Percentiles rank a stretch among this genome's conserved stretches.
Evolutionary conservation across 306 rosid species (phyloP).

Genomic region (Luffa acutangula): DNA sequence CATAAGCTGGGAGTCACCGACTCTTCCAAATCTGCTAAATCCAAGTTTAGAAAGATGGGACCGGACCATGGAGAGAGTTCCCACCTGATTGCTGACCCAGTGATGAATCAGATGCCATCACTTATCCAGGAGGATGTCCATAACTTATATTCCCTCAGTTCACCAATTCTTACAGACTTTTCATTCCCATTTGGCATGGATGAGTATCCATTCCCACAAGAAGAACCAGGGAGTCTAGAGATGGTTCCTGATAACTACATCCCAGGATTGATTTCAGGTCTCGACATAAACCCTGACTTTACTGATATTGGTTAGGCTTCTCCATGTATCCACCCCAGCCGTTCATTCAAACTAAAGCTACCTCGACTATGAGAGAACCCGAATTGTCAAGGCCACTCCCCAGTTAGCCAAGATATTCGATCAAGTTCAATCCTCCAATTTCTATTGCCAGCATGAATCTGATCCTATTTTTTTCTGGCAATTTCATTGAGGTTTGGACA

Average conservation of each 20-base stretch:
- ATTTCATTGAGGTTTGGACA: neutral
- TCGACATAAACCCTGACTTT: slow-evolving; percentile 53
- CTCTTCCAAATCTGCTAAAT: slow-evolving; percentile 44
- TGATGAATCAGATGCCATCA: slow-evolving; percentile 20
- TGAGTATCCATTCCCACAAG: slow-evolving; percentile 19
- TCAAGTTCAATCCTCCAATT: neutral
- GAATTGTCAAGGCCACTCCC: neutral
- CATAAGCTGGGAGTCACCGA: slow-evolving; percentile 42
- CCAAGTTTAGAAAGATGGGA: slow-evolving; percentile 44
- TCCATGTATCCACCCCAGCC: neutral
- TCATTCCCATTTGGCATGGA: slow-evolving; percentile 18
- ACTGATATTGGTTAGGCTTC: slow-evolving; percentile 45
- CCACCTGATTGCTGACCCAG: slow-evolving; percentile 28
- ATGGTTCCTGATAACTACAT: slow-evolving; percentile 33
- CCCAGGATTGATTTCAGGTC: slow-evolving; percentile 42
- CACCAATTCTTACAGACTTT: slow-evolving; percentile 21
- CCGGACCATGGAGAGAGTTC: slow-evolving; percentile 38
- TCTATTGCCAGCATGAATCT: neutral
- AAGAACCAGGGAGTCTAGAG: slow-evolving; percentile 23
- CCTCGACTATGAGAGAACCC: neutral
- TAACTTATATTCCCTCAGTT: slow-evolving; percentile 25
- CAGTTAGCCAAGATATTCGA: neutral
- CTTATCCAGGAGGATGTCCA: slow-evolving; percentile 21
- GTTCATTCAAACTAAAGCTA: neutral
- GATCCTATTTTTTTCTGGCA: neutral